phyloP scores from a whole-genome alignment of 768 basidiomycete species.

The Leccinum truebloodii region DNA sequence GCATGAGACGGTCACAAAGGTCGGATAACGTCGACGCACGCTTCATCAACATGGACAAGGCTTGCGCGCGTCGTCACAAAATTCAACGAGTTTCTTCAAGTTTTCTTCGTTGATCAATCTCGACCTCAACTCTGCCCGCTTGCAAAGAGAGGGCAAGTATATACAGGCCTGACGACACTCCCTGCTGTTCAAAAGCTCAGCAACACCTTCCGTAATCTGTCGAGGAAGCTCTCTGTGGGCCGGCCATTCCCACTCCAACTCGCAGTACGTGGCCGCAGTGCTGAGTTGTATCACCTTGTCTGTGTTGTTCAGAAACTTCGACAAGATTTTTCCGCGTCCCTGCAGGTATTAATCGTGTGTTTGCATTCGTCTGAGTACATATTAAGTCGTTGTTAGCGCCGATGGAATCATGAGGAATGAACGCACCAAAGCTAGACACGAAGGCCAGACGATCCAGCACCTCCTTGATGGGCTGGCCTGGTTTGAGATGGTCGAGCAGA shows the following conservation, averaged over 20 bases:
- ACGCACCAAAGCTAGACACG: conserved; percentile 32
- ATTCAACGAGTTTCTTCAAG: conserved; percentile 18
- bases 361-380: conserved; percentile 18
- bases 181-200: conserved; percentile 14
- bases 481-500: conserved; percentile 22
- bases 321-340: conserved; percentile 12
- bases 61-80: conserved; percentile 26
- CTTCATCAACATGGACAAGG: conserved; percentile 28
- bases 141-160: conserved; percentile 32
- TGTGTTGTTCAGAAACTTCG: conserved; percentile 14
- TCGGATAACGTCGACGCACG: conserved; percentile 8
- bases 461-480: conserved; percentile 19
- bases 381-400: neutral
- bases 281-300: conserved; percentile 25
- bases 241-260: conserved; percentile 27
- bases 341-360: neutral
- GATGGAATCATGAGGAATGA: neutral
- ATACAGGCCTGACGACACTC: conserved; percentile 27
- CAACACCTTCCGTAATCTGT: conserved; percentile 13
- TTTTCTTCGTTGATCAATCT: conserved; percentile 20
- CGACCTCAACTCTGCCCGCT: conserved; percentile 12
- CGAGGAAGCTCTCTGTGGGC: conserved; percentile 5
- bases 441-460: conserved; percentile 31
- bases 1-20: neutral
- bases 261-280: conserved; percentile 28